Evolutionary conservation across 2,329 filamentous ascomycete genomes (phyloP).

Genomic region (Stagonosporopsis chrysanthemi): DNA sequence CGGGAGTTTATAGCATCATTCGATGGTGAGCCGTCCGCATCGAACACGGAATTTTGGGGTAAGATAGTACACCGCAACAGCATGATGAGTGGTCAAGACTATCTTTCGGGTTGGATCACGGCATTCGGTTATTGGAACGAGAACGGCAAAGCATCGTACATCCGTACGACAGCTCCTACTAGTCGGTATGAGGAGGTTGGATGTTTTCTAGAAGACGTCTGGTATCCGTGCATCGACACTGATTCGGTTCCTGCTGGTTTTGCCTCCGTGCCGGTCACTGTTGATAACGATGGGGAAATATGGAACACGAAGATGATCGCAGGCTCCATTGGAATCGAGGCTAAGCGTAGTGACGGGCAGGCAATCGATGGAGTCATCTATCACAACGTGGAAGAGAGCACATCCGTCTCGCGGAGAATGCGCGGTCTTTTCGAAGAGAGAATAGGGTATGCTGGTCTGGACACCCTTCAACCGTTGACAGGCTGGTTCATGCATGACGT

Average conservation of each 20-base stretch:
- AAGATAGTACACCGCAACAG: background rate
- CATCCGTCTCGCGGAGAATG: background rate
- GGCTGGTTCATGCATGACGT: background rate
- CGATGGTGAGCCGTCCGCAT: background rate
- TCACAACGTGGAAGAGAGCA: background rate
- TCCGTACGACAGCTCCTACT: background rate
- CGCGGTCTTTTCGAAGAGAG: background rate
- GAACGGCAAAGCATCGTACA: background rate
- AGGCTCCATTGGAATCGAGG: background rate
- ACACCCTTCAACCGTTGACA: background rate
- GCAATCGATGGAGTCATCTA: background rate
- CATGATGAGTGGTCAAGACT: background rate
- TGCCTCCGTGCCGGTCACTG: background rate
- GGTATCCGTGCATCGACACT: background rate
- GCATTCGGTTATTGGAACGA: slow-evolving; percentile 25
- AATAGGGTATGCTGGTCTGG: background rate
- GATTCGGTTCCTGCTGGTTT: background rate
- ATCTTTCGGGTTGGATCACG: slow-evolving; percentile 23
- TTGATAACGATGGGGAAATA: background rate
- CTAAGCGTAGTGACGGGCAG: background rate
- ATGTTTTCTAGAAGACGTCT: background rate
- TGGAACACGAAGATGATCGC: background rate
- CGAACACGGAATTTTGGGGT: background rate
- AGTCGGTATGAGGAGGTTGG: background rate
- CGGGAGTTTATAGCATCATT: background rate